Evolutionary conservation across 495 filamentous ascomycete genomes (phyloP), one percentile per base, ranked within the genome.

Genomic region (Neurospora cerealis): DNA sequence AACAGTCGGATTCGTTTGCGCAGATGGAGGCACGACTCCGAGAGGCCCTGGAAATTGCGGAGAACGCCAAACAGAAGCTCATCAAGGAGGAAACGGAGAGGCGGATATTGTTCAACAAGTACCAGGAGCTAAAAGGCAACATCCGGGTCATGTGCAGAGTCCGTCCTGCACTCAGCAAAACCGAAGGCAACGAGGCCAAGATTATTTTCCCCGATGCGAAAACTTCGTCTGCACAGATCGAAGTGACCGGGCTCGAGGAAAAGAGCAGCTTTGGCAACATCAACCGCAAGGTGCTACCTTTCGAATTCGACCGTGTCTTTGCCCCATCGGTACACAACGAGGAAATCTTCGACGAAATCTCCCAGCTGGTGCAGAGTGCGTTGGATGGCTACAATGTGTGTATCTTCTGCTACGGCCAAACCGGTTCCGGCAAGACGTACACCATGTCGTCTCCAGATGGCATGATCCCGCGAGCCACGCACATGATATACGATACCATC

Each of bases 401-500:
- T 82, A 98, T 99, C 75, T 97, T 99, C 84, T 98, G 94, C 80
- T 99, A 99, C 80, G 96, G 96, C 42, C 96, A 99, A 80, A 99
- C 96, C 5, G 96, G 96, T 4, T 95, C 94, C 41, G 96, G 96
- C 62, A 99, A 99, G 85, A 99, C 96, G 1, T 91, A 90, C 78
- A 98, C 96, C 28, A 99, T 99, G 96, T 95, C 93, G 44, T 93
- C 95, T 0, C 77, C 83, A 4, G 94, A 98, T 78, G 96, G 96
- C 74, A 98, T 99, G 91, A 99, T 99, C 73, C 96, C 96, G 5
- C 89, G 92, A 3, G 94, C 96, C 1, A 93, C 96, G 2, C 89
- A 93, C 74, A 93, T 97, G 82, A 97, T 99, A 74, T 97, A 97
- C 80, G 88, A 93, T 66, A 95, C 93, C 6, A 92, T 96, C 34